Conservation (phyloP, 495 filamentous ascomycete genomes). For the Polyplosphaeria fusca region DNA sequence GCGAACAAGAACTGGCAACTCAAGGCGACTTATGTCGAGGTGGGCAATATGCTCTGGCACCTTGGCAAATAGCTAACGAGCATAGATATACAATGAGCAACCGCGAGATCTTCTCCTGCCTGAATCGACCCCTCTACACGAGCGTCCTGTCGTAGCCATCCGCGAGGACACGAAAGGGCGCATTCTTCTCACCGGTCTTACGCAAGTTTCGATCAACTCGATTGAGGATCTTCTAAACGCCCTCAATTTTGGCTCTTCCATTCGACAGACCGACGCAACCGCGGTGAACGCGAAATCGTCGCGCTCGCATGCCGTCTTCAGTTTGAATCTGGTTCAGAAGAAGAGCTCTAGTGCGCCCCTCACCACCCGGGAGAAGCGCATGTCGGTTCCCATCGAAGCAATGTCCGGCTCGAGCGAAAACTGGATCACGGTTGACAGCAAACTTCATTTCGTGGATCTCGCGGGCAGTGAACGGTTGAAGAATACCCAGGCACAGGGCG, state of each 20-base stretch:
- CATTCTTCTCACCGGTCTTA: slow-evolving; percentile 86
- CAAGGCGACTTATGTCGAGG: slow-evolving; percentile 95
- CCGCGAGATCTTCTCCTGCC: slow-evolving; percentile 85
- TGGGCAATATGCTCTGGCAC: slow-evolving; percentile 34
- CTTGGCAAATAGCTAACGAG: slow-evolving; percentile 3
- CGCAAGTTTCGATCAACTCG: slow-evolving; percentile 84
- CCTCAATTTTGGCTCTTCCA: slow-evolving; percentile 86
- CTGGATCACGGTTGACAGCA: slow-evolving; percentile 89
- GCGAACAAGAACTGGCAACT: slow-evolving; percentile 85
- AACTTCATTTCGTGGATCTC: slow-evolving; percentile 97
- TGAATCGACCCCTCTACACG: slow-evolving; percentile 63
- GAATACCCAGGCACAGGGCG: slow-evolving; percentile 93
- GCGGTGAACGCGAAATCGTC: slow-evolving; percentile 98
- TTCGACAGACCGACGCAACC: slow-evolving; percentile 97
- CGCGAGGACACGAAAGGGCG: slow-evolving; percentile 94
- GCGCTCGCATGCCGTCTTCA: slow-evolving; percentile 98
- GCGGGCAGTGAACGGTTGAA: slow-evolving; percentile 96
- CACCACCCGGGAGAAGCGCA: slow-evolving; percentile 71
- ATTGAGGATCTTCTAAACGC: slow-evolving; percentile 86
- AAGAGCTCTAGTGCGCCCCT: slow-evolving; percentile 57
- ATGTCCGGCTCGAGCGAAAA: slow-evolving; percentile 62
- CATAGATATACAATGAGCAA: slow-evolving; percentile 94
- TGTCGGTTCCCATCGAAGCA: slow-evolving; percentile 83
- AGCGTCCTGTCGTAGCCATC: slow-evolving; percentile 75
- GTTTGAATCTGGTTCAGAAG: slow-evolving; percentile 86